Evolutionary conservation across 805 yeast species (phyloP), one percentile per base, ranked within the genome.

Genomic region (Yarrowia keelungensis): DNA sequence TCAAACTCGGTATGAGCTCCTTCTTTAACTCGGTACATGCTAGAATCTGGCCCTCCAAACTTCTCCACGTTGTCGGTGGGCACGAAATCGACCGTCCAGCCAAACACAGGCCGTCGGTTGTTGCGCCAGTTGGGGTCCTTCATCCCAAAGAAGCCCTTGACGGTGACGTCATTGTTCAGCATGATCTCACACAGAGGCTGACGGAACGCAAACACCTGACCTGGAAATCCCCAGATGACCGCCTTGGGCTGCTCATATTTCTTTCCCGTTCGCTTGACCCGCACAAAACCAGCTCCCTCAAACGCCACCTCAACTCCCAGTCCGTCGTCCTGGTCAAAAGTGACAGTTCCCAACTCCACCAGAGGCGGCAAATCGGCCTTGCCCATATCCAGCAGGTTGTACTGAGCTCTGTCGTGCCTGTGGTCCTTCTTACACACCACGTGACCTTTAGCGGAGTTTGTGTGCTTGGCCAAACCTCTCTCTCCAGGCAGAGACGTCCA

Each of bases 101-200:
- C 19, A 43, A 45, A 45, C 2, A 1, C 11, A 2, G 65, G 65
- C 32, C n/a, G 32, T 14, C 65, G 42, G 65, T 59, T 59, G 50
- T 7, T 2, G 10, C 15, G 22, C 65, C 65, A 59, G 41, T 59
- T 43, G 41, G 65, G 65, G 32, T 59, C 65, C 19, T 45, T 42
- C n/a, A 35, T 43, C 3, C 65, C 65, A 35, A 59, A 59, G 32
- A 43, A 59, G 16, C 65, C 65, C 35, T 45, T 43, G 9, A 45
- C 51, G 4, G 50, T 59, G 1, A 9, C n/a, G 5, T 62, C 56
- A 22, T 49, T 62, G 47, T 47, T 49, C 12, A 47, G 38, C 67
- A 62, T 47, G 26, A 62, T 10, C 38, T 62, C 67, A 22, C 67
- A 47, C 15, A 62, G 67, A 36, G 67, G 67, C 39, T 62, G 67